These are phyloP conservation scores for Eucalyptus regnans DNA, from an alignment of 345 rosid genomes.

Conservation along the genomic window DNA sequence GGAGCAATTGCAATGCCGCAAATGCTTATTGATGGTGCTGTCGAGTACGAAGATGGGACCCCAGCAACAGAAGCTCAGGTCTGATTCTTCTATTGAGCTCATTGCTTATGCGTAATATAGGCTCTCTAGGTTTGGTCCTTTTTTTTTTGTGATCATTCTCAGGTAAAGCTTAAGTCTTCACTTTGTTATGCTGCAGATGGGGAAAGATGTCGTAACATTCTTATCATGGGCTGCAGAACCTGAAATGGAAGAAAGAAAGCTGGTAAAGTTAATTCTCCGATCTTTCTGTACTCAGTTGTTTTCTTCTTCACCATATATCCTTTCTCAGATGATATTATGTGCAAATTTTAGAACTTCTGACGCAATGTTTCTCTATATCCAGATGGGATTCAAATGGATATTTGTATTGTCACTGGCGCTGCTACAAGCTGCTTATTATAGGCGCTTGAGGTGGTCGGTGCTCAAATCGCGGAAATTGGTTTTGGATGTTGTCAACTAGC, in stretches of 20 bases:
- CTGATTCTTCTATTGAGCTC: neutral
- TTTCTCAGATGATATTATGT: neutral
- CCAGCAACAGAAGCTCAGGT: slow-evolving; percentile 99
- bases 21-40: slow-evolving; percentile 94
- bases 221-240: slow-evolving; percentile 99
- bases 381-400: slow-evolving; percentile 99
- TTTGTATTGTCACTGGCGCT: slow-evolving; percentile 82
- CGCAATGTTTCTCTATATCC: slow-evolving; percentile 1
- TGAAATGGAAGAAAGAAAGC: slow-evolving; percentile 98
- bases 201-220: slow-evolving; percentile 91
- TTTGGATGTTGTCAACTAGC: slow-evolving; percentile 83
- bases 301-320: neutral
- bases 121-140: neutral
- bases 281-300: neutral
- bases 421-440: slow-evolving; percentile 88
- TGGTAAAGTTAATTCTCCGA: slow-evolving; percentile 23
- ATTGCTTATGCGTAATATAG: neutral
- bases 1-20: slow-evolving; percentile 99
- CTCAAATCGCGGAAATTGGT: slow-evolving; percentile 85
- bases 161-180: neutral
- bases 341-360: neutral
- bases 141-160: neutral
- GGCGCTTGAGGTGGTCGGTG: slow-evolving; percentile 92
- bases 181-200: slow-evolving; percentile 53
- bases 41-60: slow-evolving; percentile 96